A percentile compares a stretch with the other conserved stretches of the same genome.
These are phyloP conservation scores for Pythium aristosporum DNA, from an alignment of 352 stramenopile species.

Conservation along the genomic window DNA sequence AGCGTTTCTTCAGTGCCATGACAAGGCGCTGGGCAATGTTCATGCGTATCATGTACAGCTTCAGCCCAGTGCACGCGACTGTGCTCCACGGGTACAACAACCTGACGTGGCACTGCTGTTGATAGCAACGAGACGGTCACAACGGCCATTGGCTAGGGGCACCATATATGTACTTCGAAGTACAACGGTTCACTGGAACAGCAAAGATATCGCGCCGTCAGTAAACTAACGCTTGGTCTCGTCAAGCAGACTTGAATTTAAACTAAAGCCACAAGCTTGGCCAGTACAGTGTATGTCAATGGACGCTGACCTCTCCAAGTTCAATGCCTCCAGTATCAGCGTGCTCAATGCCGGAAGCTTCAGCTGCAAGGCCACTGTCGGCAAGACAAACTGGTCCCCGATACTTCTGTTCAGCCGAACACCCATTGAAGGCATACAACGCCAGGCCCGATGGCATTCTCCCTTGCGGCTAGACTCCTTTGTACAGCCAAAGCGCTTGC, in stretches of 20 bases:
- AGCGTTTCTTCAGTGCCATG: not conserved
- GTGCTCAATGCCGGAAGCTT: conserved; percentile 60
- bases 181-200: no score
- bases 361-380: conserved; percentile 54
- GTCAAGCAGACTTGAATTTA: conserved; percentile 35
- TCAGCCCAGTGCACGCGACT: conserved; percentile 73
- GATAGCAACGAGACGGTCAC: no score
- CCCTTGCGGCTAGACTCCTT: no score
- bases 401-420: conserved; percentile 70
- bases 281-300: not conserved
- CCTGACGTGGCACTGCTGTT: conserved; percentile 38
- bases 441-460: conserved; percentile 18
- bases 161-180: no score
- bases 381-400: conserved; percentile 82
- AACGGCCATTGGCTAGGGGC: conserved; percentile 61
- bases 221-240: conserved; percentile 68
- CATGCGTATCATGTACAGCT: conserved; percentile 77
- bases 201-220: conserved; percentile 7
- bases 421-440: conserved; percentile 45
- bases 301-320: conserved; percentile 39
- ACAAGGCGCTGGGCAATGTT: conserved; percentile 72
- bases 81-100: conserved; percentile 64
- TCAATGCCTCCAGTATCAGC: conserved; percentile 60
- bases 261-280: not conserved
- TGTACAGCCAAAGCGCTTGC: no score